Conservation (phyloP, 2,329 filamentous ascomycete species). For the Stemphylium beticola region DNA sequence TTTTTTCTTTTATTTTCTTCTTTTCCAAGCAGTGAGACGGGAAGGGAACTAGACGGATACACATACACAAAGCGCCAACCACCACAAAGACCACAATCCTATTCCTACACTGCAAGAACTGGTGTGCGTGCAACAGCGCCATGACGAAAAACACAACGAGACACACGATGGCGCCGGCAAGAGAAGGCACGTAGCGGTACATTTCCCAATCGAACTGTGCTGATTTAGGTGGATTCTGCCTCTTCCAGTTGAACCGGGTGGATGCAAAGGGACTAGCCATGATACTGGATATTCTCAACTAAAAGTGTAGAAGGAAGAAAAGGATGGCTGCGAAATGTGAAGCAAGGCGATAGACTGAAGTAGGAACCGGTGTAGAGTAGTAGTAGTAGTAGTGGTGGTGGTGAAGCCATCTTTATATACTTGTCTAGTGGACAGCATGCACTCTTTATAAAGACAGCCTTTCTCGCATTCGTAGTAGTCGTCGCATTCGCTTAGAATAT, state of each 20-base stretch:
- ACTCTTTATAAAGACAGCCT: too few relatives aligned
- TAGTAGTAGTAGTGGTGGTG: background rate
- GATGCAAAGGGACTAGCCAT: background rate
- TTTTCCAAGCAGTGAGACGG: too few relatives aligned
- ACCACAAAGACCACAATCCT: constrained; percentile 34
- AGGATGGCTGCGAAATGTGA: too few relatives aligned
- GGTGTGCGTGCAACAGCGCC: constrained; percentile 28
- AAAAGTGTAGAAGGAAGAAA: background rate
- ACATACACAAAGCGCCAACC: constrained; percentile 36
- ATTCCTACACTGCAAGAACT: constrained; percentile 24
- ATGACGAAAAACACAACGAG: constrained; percentile 33
- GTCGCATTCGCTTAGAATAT: constrained; percentile 5
- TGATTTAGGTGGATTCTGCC: constrained; percentile 26
- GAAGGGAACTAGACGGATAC: background rate
- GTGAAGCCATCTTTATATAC: background rate
- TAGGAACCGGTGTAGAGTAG: too few relatives aligned
- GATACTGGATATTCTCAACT: too few relatives aligned
- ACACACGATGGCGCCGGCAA: constrained; percentile 31
- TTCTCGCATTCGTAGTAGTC: background rate
- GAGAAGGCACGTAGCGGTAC: constrained; percentile 42
- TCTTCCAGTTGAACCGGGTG: constrained; percentile 15
- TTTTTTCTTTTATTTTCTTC: background rate
- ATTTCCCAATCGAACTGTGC: constrained; percentile 41
- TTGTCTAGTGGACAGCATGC: too few relatives aligned
- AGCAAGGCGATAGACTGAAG: too few relatives aligned